phyloP scores from a whole-genome alignment of 1,284 basidiomycete species.

The Boletus sp. region DNA sequence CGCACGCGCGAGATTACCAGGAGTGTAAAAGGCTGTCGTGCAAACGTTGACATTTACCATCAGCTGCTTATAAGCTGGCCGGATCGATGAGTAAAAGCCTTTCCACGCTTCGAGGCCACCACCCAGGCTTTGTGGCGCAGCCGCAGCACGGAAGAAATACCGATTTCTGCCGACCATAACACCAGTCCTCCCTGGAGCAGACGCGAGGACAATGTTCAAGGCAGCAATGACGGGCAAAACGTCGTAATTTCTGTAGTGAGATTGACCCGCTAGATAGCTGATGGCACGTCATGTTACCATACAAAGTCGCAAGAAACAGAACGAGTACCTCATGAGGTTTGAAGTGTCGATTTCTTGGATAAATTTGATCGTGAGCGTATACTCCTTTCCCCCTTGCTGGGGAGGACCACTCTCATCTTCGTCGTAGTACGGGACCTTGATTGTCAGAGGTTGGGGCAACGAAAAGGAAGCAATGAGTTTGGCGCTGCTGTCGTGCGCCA shows the following conservation, averaged over 20 bases:
- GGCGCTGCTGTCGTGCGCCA: slow-evolving; percentile 66
- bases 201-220: slow-evolving; percentile 65
- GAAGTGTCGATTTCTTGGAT: slow-evolving; percentile 55
- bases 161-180: slow-evolving; percentile 72
- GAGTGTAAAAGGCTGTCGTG: slow-evolving; percentile 72
- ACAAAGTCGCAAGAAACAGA: not conserved
- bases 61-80: slow-evolving; percentile 65
- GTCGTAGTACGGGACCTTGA: slow-evolving; percentile 58
- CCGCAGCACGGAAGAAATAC: slow-evolving; percentile 62
- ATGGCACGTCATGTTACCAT: slow-evolving; percentile 8
- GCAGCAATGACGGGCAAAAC: slow-evolving; percentile 66
- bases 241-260: slow-evolving; percentile 59
- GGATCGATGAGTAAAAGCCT: slow-evolving; percentile 76
- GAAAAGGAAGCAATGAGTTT: slow-evolving; percentile 57
- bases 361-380: slow-evolving; percentile 59
- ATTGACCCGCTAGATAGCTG: slow-evolving; percentile 60
- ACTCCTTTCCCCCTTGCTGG: slow-evolving; percentile 47
- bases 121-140: slow-evolving; percentile 45
- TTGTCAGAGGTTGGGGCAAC: slow-evolving; percentile 55
- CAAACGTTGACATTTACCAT: slow-evolving; percentile 84
- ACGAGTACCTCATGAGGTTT: slow-evolving; percentile 48
- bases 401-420: slow-evolving; percentile 55
- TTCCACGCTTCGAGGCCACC: slow-evolving; percentile 71
- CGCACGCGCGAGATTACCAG: slow-evolving; percentile 60
- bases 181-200: slow-evolving; percentile 58